Evolutionary conservation across 805 yeast species (phyloP).

Genomic region (Hanseniaspora thailandica): DNA sequence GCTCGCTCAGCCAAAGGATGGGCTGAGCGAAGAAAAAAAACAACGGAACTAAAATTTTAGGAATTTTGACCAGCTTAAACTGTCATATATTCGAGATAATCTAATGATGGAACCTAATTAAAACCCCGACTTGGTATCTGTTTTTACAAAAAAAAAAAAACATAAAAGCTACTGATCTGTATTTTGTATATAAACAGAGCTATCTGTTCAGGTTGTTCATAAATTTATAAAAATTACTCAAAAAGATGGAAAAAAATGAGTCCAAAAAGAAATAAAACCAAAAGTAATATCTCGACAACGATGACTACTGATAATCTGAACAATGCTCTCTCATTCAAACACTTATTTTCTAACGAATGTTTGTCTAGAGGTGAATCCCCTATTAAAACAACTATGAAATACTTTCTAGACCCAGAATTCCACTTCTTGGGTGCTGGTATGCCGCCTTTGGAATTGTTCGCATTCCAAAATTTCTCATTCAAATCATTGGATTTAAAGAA

Average conservation of each 20-base stretch:
- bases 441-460: conserved; percentile 66
- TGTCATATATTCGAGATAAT: not conserved
- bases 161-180: too few species aligned
- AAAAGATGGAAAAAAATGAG: conserved; percentile 30
- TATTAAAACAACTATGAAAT: conserved; percentile 58
- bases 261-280: conserved; percentile 49
- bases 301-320: conserved; percentile 7
- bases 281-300: not conserved
- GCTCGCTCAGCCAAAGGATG: too few species aligned
- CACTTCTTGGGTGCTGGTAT: conserved; percentile 75
- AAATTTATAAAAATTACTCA: not conserved
- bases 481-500: conserved; percentile 35
- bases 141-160: conserved; percentile 9
- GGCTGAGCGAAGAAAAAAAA: not conserved
- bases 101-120: not conserved
- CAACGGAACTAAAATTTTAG: not conserved
- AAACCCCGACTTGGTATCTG: not conserved
- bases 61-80: not conserved
- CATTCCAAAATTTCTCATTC: conserved; percentile 54
- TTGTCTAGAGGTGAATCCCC: conserved; percentile 37
- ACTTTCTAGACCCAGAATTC: conserved; percentile 48
- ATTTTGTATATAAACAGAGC: not conserved
- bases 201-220: not conserved
- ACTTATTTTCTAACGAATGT: conserved; percentile 38
- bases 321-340: conserved; percentile 46